Evolutionary conservation across 345 rosid genomes (phyloP), one percentile per base, ranked within the genome.

Genomic region (Populus pruinosa): DNA sequence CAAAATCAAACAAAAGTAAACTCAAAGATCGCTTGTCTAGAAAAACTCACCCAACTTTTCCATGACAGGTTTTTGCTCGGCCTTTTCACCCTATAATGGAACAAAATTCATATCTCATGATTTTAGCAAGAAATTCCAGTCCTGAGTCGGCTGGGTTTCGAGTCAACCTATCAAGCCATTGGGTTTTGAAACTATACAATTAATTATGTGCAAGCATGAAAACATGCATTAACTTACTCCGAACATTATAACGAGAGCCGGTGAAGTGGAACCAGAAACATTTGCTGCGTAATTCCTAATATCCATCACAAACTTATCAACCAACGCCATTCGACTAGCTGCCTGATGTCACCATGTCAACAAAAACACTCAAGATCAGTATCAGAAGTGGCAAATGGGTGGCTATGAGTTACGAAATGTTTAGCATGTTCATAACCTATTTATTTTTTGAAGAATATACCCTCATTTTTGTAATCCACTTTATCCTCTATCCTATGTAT

Each of bases 11-110:
- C 14, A 5, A 16, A 59, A 21, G 64, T 47, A 59, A 35, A 33
- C 31, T 49, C 64, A 35, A n/a, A 18, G 31, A 63, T 18, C 29
- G 8, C 39, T 10, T 27, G 25, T 62, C 9, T 62, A 70, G 23
- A 72, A 71, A 72, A 71, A 79, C 93, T 82, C 79, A 88, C 98
- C 97, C 79, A 93, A 66, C 82, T 88, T 91, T 79, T 86, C 92
- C 73, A 89, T 62, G 44, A 88, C 67, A 70, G 76, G 79, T 78
- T 84, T 86, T 80, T 81, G 88, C 76, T 89, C 88, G 56, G 71
- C 7, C 38, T 33, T 61, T 70, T 43, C 79, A 78, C 81, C 81
- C 97, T 93, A 84, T 65, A 85, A 75, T 77, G 81, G 68, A 41
- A 80, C 14, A 74, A 82, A 69, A 31, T 1, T 61, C 49, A 31